Evolutionary conservation across 306 rosid genomes (phyloP), one percentile per base, ranked within the genome.

Genomic region (Trichosanthes truncata): DNA sequence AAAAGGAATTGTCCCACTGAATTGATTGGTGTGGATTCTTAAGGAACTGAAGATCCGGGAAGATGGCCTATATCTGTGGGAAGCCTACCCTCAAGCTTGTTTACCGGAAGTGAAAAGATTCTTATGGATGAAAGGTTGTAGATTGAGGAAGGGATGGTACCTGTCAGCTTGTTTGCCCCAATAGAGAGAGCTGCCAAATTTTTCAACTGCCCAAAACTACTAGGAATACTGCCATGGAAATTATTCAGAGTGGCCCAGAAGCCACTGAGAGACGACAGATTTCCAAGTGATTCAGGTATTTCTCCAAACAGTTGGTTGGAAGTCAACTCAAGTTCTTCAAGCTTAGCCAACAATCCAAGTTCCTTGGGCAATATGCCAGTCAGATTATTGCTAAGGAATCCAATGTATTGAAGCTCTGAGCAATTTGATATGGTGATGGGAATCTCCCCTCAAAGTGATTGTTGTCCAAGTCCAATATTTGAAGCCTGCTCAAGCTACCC

Each of bases 181-280:
- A 80, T 1, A 1, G 3, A 1, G 40, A 79, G 23, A 23, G 0
- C 0, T 15, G 0, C 5, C 55, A 85, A 60, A 3, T 25, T 79
- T 12, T 59, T 82, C 85, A 82, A 40, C 25, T 38, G 33, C 13
- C 83, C 85, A 15, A 85, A 73, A 66, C 68, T 77, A 21, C 14
- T 68, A 17, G 85, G 88, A 62, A 86, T 80, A 8, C 7, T 77
- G 36, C 86, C 89, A 7, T 21, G 65, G 65, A 86, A 5, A 20
- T 49, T 31, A 29, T 86, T 83, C 7, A 14, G 4, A 0, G 4
- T 10, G 7, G 55, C 10, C 29, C 46, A n/a, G 7, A 83, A 23
- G 0, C 0, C 1, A 6, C 10, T 1, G 13, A 81, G 63, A 41
- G 81, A 75, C 4, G 85, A 76, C 35, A 83, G 66, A 75, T 83